These are phyloP conservation scores for Puccinellia tenuiflora DNA, from an alignment of 176 grass and related monocot genomes.

Conservation along the genomic window DNA sequence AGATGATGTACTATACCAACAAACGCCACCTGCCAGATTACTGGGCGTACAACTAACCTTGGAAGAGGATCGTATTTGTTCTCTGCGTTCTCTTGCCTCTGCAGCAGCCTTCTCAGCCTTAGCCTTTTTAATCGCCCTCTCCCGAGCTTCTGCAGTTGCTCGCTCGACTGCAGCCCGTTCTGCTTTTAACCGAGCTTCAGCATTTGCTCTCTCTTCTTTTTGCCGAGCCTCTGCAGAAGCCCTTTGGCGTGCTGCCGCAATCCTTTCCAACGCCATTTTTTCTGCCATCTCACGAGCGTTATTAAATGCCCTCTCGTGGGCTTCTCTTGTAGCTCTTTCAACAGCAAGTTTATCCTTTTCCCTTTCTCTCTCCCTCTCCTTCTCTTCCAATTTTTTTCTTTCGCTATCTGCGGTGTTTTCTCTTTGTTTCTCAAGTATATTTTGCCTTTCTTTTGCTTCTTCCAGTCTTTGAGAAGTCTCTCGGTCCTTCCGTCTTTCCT, in stretches of 20 bases:
- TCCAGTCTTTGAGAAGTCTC: constrained; percentile 31
- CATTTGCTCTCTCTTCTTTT: constrained; percentile 64
- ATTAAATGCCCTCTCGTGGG: constrained; percentile 57
- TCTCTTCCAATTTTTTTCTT: constrained; percentile 46
- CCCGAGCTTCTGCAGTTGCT: constrained; percentile 84
- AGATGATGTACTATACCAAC: background rate
- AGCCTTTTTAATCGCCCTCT: constrained; percentile 79
- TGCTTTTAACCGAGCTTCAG: constrained; percentile 63
- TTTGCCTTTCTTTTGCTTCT: constrained; percentile 54
- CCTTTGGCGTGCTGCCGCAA: constrained; percentile 64
- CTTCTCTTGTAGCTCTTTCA: constrained; percentile 84
- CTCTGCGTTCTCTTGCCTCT: constrained; percentile 59
- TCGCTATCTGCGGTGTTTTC: constrained; percentile 44
- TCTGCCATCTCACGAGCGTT: constrained; percentile 71
- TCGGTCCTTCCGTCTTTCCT: constrained; percentile 35
- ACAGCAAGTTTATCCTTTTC: constrained; percentile 80
- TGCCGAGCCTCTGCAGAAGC: constrained; percentile 56
- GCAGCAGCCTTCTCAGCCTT: constrained; percentile 69
- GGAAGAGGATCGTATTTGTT: constrained; percentile 54
- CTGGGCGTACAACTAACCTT: constrained; percentile 41
- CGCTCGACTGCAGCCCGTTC: constrained; percentile 82
- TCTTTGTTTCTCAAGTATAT: constrained; percentile 44
- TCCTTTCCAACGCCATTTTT: constrained; percentile 64
- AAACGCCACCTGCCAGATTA: constrained; percentile 39
- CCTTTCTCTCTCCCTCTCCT: constrained; percentile 74